Percentiles rank a stretch among this genome's conserved stretches.
phyloP scores from a whole-genome alignment of 2,329 filamentous ascomycete genomes.

The Fusarium virguliforme region DNA sequence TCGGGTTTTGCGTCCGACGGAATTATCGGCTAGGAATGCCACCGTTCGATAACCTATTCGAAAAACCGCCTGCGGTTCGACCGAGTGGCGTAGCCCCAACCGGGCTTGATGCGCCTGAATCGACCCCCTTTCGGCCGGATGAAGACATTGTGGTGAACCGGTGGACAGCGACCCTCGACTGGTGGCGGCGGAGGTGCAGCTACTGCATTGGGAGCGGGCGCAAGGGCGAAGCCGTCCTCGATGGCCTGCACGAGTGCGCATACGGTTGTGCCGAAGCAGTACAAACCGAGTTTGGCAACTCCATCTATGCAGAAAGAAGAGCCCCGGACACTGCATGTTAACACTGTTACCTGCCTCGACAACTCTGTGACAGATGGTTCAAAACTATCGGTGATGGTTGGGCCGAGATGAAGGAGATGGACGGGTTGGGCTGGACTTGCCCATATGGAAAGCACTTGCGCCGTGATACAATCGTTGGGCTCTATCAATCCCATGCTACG shows the following conservation, averaged over 20 bases:
- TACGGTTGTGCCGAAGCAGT: neutral
- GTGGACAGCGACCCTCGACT: neutral
- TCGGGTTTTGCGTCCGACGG: too few species aligned
- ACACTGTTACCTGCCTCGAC: neutral
- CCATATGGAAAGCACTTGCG: neutral
- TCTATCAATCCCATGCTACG: neutral
- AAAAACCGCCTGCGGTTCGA: neutral
- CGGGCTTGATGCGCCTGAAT: neutral
- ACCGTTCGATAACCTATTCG: neutral
- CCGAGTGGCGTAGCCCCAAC: neutral
- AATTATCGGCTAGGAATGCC: too few species aligned
- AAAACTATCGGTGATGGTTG: neutral
- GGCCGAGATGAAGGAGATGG: neutral
- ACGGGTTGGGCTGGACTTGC: neutral
- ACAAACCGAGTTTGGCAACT: neutral
- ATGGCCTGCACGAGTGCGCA: neutral
- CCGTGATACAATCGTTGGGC: neutral
- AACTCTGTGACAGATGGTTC: neutral
- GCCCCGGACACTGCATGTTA: neutral
- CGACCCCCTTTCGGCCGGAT: neutral
- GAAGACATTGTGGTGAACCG: neutral
- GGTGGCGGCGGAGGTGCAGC: neutral
- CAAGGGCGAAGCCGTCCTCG: neutral
- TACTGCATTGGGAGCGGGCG: neutral
- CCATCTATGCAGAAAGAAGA: neutral